phyloP scores from a whole-genome alignment of 768 basidiomycete species.

The Bullera alba region DNA sequence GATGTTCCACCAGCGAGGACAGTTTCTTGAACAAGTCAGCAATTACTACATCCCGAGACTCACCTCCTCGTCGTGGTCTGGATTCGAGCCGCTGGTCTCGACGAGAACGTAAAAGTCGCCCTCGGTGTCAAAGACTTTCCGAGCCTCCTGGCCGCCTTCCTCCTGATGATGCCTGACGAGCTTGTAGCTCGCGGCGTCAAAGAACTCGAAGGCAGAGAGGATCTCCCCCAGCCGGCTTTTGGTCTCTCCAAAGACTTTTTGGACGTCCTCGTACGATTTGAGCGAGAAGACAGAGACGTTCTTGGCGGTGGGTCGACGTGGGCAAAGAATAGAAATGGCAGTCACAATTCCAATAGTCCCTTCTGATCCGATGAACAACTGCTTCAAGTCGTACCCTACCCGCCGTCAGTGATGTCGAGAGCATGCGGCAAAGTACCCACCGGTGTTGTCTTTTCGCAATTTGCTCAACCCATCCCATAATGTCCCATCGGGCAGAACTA shows the following conservation, averaged over 20 bases:
- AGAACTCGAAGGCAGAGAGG: constrained; percentile 93
- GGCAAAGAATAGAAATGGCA: constrained; percentile 86
- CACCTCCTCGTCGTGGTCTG: constrained; percentile 91
- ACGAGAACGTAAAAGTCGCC: constrained; percentile 78
- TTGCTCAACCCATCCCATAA: constrained; percentile 80
- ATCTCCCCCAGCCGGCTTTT: constrained; percentile 85
- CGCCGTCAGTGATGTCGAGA: background rate
- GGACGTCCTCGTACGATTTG: constrained; percentile 76
- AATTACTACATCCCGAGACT: constrained; percentile 17
- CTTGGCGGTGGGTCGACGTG: constrained; percentile 64
- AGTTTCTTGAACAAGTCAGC: constrained; percentile 62
- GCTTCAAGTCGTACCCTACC: constrained; percentile 91
- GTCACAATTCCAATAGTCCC: constrained; percentile 95
- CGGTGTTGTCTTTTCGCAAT: constrained; percentile 94
- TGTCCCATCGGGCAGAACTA: constrained; percentile 88
- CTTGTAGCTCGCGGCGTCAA: constrained; percentile 68
- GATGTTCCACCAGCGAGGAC: constrained; percentile 63
- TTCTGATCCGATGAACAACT: constrained; percentile 95
- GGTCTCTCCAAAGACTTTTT: constrained; percentile 72
- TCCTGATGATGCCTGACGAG: constrained; percentile 52
- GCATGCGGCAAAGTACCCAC: constrained; percentile 47
- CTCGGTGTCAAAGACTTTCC: constrained; percentile 66
- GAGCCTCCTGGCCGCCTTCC: constrained; percentile 62
- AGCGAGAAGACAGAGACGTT: constrained; percentile 89
- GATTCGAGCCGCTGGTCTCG: constrained; percentile 87